Evolutionary conservation across 306 rosid species (phyloP).

Genomic region (Malus asiatica): DNA sequence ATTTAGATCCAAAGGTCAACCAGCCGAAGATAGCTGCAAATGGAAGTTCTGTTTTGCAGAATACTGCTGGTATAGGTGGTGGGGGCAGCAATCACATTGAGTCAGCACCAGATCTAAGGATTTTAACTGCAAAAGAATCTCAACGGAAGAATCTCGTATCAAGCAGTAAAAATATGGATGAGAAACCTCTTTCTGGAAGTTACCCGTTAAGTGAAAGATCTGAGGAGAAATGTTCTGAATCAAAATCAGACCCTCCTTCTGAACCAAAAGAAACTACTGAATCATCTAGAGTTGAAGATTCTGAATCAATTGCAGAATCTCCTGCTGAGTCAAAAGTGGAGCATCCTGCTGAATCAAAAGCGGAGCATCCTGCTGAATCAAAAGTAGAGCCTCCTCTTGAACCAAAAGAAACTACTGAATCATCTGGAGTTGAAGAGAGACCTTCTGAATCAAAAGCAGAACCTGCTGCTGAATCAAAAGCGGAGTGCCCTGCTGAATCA

Average conservation of each 20-base stretch:
- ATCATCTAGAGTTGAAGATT: conserved; percentile 28
- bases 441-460: conserved; percentile 24
- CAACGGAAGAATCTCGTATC: conserved; percentile 33
- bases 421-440: conserved; percentile 28
- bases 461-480: conserved; percentile 31
- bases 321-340: conserved; percentile 28
- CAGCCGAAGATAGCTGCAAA: conserved; percentile 37
- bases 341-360: conserved; percentile 22
- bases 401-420: conserved; percentile 16
- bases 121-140: conserved; percentile 25
- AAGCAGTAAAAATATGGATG: conserved; percentile 32
- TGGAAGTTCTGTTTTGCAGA: conserved; percentile 42
- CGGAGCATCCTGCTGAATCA: conserved; percentile 31
- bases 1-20: conserved; percentile 45
- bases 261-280: conserved; percentile 16
- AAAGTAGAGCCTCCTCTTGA: conserved; percentile 31
- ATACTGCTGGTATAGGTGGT: conserved; percentile 23
- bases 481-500: conserved; percentile 15
- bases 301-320: conserved; percentile 27
- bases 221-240: conserved; percentile 28
- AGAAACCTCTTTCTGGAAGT: conserved; percentile 22
- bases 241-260: conserved; percentile 31
- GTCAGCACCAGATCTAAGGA: conserved; percentile 27
- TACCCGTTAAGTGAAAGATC: conserved; percentile 28
- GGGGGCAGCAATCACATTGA: conserved; percentile 25